A percentile compares a stretch with the other conserved stretches of the same genome.
Conservation (phyloP, 345 rosid species). For the Crucihimalaya himalaica region DNA sequence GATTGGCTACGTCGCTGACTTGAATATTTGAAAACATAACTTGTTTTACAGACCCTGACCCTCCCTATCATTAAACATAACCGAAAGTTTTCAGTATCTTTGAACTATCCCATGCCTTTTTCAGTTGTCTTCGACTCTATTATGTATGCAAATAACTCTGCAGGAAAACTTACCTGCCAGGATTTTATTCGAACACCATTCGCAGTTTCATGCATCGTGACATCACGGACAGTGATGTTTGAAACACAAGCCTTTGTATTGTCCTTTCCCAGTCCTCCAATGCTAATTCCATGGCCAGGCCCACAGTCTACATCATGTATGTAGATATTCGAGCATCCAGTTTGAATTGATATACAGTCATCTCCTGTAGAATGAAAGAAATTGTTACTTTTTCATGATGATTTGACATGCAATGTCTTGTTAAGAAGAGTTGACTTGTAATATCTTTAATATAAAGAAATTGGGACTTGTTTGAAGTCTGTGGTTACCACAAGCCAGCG, state of each 20-base stretch:
- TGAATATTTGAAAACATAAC: constrained; percentile 86
- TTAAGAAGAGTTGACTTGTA: constrained; percentile 10
- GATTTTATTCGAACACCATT: constrained; percentile 90
- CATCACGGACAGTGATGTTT: constrained; percentile 73
- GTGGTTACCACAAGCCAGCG: constrained; percentile 73
- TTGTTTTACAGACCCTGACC: constrained; percentile 79
- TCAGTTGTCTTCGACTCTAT: constrained; percentile 6
- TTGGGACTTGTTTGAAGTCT: constrained; percentile 21
- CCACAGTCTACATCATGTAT: constrained; percentile 77
- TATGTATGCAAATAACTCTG: background rate
- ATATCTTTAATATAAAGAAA: background rate
- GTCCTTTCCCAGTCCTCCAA: constrained; percentile 84
- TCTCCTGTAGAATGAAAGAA: constrained; percentile 60
- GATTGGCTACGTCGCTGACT: constrained; percentile 66
- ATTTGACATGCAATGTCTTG: constrained; percentile 10
- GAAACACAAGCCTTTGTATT: constrained; percentile 80
- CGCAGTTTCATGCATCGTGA: constrained; percentile 53
- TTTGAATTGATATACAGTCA: constrained; percentile 85
- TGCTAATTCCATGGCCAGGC: constrained; percentile 95
- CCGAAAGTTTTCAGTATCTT: constrained; percentile 13
- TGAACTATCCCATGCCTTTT: constrained; percentile 3
- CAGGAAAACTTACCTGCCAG: constrained; percentile 67
- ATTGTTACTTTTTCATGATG: background rate
- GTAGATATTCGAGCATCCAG: constrained; percentile 79
- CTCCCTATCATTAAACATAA: constrained; percentile 58